These are phyloP conservation scores for Rhodotorula sp. DNA, from an alignment of 1,284 basidiomycete species.

Conservation along the genomic window DNA sequence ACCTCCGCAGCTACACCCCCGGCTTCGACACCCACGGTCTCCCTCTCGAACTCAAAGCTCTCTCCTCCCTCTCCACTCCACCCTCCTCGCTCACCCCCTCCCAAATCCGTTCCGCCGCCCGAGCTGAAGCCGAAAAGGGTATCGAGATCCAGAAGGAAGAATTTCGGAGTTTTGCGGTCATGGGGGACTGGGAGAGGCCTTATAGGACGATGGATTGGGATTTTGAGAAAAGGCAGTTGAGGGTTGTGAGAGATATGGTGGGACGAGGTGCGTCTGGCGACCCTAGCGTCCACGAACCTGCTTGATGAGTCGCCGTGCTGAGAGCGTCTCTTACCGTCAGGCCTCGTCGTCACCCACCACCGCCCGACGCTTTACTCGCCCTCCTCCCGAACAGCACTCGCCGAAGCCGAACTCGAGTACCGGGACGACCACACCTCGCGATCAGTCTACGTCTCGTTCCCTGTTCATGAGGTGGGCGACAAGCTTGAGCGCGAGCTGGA, in stretches of 20 bases:
- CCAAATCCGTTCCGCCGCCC: conserved; percentile 71
- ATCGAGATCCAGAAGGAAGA: conserved; percentile 75
- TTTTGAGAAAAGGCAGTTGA: conserved; percentile 86
- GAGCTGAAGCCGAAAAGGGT: conserved; percentile 70
- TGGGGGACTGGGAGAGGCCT: conserved; percentile 85
- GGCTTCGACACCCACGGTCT: conserved; percentile 99
- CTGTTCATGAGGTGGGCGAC: conserved; percentile 49
- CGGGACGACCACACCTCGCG: conserved; percentile 83
- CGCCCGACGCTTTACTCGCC: conserved; percentile 95
- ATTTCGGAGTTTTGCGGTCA: conserved; percentile 79
- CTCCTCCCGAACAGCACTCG: conserved; percentile 87
- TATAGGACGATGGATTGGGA: conserved; percentile 68
- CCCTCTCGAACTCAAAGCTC: conserved; percentile 90
- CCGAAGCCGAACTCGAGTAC: conserved; percentile 92
- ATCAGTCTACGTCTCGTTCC: conserved; percentile 82
- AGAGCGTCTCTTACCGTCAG: conserved; percentile 49
- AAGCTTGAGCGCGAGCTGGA: conserved; percentile 13
- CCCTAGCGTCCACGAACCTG: neutral
- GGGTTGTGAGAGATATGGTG: conserved; percentile 85
- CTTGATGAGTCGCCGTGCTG: too few relatives aligned
- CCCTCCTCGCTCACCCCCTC: conserved; percentile 59
- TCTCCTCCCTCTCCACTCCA: conserved; percentile 57
- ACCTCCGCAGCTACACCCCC: conserved; percentile 71
- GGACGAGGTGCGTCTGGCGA: conserved; percentile 60
- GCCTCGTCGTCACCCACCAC: conserved; percentile 79